These are phyloP conservation scores for Botrytis pseudocinerea DNA, from an alignment of 2,329 filamentous ascomycete species.

Conservation along the genomic window DNA sequence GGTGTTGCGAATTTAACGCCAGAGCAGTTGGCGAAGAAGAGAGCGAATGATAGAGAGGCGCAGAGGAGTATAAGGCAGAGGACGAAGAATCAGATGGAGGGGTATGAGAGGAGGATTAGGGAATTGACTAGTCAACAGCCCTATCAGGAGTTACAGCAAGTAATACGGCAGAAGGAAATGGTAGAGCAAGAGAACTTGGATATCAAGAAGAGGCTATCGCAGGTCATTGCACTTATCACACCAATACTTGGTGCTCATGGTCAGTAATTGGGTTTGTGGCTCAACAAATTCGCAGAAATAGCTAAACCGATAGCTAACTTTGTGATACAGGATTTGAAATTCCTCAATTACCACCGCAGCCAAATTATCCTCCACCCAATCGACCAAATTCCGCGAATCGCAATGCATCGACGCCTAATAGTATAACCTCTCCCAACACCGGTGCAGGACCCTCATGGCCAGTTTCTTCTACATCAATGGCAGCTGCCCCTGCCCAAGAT, in stretches of 20 bases:
- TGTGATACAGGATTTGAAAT: constrained; percentile 28
- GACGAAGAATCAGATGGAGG: constrained; percentile 84
- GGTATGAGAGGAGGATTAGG: constrained; percentile 71
- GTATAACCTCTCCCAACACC: constrained; percentile 43
- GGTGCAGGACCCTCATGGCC: constrained; percentile 39
- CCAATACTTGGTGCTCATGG: constrained; percentile 50
- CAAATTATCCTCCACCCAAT: constrained; percentile 35
- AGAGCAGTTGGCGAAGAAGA: constrained; percentile 84
- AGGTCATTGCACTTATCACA: constrained; percentile 63
- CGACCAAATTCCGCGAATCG: constrained; percentile 38
- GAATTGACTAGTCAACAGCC: constrained; percentile 76
- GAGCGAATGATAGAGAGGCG: constrained; percentile 88
- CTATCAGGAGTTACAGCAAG: constrained; percentile 78
- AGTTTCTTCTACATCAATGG: constrained; percentile 33
- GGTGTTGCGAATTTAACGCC: constrained; percentile 84
- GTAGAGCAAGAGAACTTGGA: constrained; percentile 79
- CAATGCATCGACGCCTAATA: constrained; percentile 46
- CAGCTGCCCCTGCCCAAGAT: constrained; percentile 37
- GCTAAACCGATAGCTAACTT: constrained; percentile 3
- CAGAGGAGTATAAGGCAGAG: constrained; percentile 85
- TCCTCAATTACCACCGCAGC: constrained; percentile 30
- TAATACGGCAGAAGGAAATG: constrained; percentile 72
- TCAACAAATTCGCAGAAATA: neutral
- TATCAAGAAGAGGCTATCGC: constrained; percentile 67
- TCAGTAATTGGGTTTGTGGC: constrained; percentile 30